Evolutionary conservation across 1,284 basidiomycete genomes (phyloP), one percentile per base, ranked within the genome.

Genomic region (Hortiboletus rubellus): DNA sequence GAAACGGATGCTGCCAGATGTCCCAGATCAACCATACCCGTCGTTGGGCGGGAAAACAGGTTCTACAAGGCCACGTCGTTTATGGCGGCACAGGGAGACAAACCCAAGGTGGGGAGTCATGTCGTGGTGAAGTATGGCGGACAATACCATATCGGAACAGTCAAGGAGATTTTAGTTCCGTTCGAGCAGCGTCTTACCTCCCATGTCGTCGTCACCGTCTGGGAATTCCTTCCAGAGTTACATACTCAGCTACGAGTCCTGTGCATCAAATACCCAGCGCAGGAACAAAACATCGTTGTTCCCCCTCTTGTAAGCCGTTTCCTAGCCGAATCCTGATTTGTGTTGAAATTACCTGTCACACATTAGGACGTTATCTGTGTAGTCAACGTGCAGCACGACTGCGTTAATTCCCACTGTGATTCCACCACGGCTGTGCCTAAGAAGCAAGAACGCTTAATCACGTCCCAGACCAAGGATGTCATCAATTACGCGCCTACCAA

Each of bases 221-320:
- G 55, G 17, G 40, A 55, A 17, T 56, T 59, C n/a, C 40, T 41
- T 30, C 47, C 52, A 1, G 36, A 48, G 2, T 18, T 53, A 4
- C 56, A 58, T 50, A 2, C 41, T 34, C 22, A 33, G 17, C 42
- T 58, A 10, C 52, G 27, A 18, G 41, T 57, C 15, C 50, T 51
- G 10, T 50, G 51, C 14, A 14, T 58, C 18, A 12, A 22, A 27
- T 42, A 46, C 6, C 24, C 48, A 14, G 22, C 12, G 4, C 54
- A 27, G 24, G 54, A 56, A 50, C 14, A 46, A 0, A 46, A 46
- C 10, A 30, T 41, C 8, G n/a, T 40, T 18, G 5, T 40, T 40
- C 9, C 38, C 7, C 38, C 38, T 40, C 8, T 8, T 18, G n/a
- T 40, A 40, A 40, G 38, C 9, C n/a, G 1, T 17, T 37, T 8